Evolutionary conservation across 78 protist species (phyloP), one percentile per base, ranked within the genome.

Genomic region (Goniomonas avonlea): DNA sequence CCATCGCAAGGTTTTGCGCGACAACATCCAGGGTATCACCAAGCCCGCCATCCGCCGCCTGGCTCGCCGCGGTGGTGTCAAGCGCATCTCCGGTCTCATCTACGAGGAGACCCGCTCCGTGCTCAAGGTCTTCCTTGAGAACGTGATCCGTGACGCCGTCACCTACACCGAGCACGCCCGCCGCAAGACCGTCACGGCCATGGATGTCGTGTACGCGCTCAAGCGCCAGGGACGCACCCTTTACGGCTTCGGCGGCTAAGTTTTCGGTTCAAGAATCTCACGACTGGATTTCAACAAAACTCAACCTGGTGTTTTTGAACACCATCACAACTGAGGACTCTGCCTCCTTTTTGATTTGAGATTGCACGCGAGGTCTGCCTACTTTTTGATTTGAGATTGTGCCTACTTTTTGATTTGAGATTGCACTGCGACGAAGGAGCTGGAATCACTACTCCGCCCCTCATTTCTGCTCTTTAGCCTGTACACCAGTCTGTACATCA

Each of bases 61-160:
- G 32, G 86, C 86, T 3, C 74, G 86, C 25, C 68, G 86, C n/a
- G 86, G 86, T 5, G 86, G 86, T 23, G 86, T 83, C 80, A 81
- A 81, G 80, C 76, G 85, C 11, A 81, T 81, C 61, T 47, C 69
- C 18, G 77, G 68, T 23, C 65, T 81, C 29, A 71, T 81, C 53
- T 81, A 81, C 60, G 85, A 68, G 65, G 79, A 81, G 68, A 81
- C 85, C 20, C 71, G 85, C 38, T 47, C 45, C 5, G 79, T 73
- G 70, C 61, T 73, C 35, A 56, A 56, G 35, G 65, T 73, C 31
- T 50, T 37, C 60, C 53, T 40, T 25, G 68, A 78, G 74, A 65
- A 63, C 65, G 74, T 65, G 32, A 66, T 79, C 76, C 65, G 76
- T 45, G 83, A 79, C 5, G 74, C 83, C 25, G 83, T 79, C 34